Conservation (phyloP, 169 alveolate species). For the Plasmodium gonderi region DNA sequence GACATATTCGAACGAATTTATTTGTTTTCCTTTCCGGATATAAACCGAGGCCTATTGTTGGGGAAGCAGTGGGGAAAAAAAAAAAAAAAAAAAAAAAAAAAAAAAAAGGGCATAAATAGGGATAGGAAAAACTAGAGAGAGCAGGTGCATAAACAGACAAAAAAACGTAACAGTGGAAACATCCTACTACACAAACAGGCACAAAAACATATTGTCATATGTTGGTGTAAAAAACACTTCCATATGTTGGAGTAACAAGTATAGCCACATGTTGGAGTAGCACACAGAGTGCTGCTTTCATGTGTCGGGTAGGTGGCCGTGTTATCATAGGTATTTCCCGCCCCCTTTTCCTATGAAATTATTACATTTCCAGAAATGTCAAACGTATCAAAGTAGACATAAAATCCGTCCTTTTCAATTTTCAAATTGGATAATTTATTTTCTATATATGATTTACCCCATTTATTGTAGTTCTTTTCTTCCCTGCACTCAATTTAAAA, state of each 20-base stretch:
- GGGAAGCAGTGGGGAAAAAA: not conserved
- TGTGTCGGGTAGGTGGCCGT: too few species aligned
- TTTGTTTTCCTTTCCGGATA: conserved; percentile 53
- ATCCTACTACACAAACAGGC: too few species aligned
- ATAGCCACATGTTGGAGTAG: too few species aligned
- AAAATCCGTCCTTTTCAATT: conserved; percentile 18
- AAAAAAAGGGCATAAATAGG: not conserved
- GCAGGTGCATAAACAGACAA: too few species aligned
- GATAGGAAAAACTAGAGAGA: too few species aligned
- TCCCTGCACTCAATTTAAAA: conserved; percentile 29
- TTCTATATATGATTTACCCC: conserved; percentile 55
- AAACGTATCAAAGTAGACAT: conserved; percentile 24
- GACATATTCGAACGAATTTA: conserved; percentile 40
- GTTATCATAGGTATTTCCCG: not conserved
- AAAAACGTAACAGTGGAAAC: too few species aligned
- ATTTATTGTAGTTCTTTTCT: conserved; percentile 54
- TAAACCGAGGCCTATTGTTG: conserved; percentile 22
- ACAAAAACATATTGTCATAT: too few species aligned
- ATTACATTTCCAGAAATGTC: conserved; percentile 43
- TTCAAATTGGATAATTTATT: conserved; percentile 32
- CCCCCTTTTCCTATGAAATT: not conserved
- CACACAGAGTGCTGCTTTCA: too few species aligned
- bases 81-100: not conserved
- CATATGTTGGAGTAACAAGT: not conserved
- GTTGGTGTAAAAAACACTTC: too few species aligned